phyloP scores from a whole-genome alignment of 257 asterid genomes.

The Petunia secreta region DNA sequence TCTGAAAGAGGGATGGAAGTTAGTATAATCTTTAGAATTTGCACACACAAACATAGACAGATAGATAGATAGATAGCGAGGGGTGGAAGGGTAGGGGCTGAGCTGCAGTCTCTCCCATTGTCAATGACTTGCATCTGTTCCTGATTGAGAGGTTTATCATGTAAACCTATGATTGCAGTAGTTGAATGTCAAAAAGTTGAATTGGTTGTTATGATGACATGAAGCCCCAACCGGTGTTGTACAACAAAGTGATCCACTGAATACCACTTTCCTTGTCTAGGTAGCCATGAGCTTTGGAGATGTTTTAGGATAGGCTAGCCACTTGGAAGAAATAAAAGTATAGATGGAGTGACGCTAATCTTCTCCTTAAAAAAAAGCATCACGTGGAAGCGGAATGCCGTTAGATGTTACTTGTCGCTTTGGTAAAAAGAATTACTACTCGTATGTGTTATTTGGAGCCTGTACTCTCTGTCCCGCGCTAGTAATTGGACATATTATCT shows the following conservation, averaged over 20 bases:
- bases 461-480: neutral
- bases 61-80: too few species aligned
- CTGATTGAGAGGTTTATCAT: neutral
- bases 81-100: neutral
- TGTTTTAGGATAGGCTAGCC: neutral
- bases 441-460: neutral
- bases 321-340: neutral
- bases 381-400: constrained; percentile 14
- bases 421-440: neutral
- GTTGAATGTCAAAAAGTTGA: neutral
- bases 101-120: neutral
- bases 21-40: neutral
- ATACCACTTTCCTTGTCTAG: neutral
- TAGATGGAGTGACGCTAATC: neutral
- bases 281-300: neutral
- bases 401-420: neutral
- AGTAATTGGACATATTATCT: constrained; percentile 27
- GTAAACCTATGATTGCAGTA: neutral
- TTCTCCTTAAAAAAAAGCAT: neutral
- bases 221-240: neutral
- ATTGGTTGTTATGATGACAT: neutral
- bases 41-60: neutral
- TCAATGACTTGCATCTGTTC: neutral
- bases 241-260: neutral
- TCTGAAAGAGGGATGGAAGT: neutral